phyloP scores from a whole-genome alignment of 257 asterid genomes.

The Marsdenia floribunda region DNA sequence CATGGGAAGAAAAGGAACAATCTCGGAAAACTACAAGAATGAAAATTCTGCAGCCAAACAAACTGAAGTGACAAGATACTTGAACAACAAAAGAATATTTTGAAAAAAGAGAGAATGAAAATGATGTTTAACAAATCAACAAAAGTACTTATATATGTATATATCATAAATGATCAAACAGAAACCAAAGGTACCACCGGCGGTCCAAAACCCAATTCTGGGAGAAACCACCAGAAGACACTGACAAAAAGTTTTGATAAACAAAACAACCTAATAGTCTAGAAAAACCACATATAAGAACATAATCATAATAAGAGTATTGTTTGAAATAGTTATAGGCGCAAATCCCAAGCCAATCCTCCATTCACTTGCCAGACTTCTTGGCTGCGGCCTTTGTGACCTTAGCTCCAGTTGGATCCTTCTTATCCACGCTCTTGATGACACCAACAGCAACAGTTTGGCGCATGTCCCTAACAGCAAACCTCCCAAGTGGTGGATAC shows the following conservation, averaged over 20 bases:
- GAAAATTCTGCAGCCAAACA: no score
- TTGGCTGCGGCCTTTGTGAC: constrained; percentile 30
- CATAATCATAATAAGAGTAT: constrained; percentile 42
- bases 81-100: no score
- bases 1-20: no score
- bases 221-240: background rate
- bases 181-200: background rate
- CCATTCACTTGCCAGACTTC: constrained; percentile 36
- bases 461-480: constrained; percentile 37
- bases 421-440: constrained; percentile 32
- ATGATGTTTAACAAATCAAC: background rate
- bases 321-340: constrained; percentile 50
- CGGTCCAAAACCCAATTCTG: constrained; percentile 11
- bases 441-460: constrained; percentile 37
- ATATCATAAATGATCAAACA: background rate
- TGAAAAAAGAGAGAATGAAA: no score
- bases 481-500: constrained; percentile 33
- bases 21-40: no score
- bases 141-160: background rate
- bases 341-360: constrained; percentile 27
- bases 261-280: constrained; percentile 49
- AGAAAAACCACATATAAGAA: constrained; percentile 36
- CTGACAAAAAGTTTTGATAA: background rate
- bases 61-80: no score
- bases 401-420: constrained; percentile 30